Evolutionary conservation across 2,329 filamentous ascomycete genomes (phyloP).

Genomic region (Aspergillus terreus): DNA sequence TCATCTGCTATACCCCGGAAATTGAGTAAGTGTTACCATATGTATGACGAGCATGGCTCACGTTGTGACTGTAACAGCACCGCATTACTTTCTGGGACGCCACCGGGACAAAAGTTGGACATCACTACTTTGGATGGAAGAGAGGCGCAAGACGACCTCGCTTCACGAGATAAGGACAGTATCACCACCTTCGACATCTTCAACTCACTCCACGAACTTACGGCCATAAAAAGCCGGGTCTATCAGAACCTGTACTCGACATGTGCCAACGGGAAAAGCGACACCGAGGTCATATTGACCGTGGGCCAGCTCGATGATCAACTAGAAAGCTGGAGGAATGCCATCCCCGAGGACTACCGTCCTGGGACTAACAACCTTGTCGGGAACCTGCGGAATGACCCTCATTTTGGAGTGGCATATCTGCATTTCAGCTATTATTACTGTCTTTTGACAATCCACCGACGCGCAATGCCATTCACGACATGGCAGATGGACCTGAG

Average conservation of each 20-base stretch:
- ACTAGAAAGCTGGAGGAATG: slow-evolving; percentile 1
- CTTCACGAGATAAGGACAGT: neutral
- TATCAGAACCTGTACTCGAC: slow-evolving; percentile 3
- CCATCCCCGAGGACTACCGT: slow-evolving; percentile 2
- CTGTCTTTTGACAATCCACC: neutral
- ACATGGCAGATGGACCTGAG: neutral
- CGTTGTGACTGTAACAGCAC: neutral
- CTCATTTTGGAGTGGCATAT: neutral
- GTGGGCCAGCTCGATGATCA: slow-evolving; percentile 1
- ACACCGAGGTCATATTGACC: neutral
- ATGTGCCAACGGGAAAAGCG: neutral
- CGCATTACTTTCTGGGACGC: neutral
- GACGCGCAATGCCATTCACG: neutral
- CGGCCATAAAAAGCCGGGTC: neutral
- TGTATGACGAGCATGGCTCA: neutral
- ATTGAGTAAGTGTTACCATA: slow-evolving; percentile 1
- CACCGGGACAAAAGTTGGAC: neutral
- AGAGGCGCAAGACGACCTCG: neutral
- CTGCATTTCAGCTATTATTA: slow-evolving; percentile 2
- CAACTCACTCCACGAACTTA: neutral
- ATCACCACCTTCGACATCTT: neutral
- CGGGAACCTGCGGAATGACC: neutral
- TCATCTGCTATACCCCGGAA: neutral
- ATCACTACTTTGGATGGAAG: neutral
- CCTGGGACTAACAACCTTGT: neutral